These are phyloP conservation scores for Petunia axillaris DNA, from an alignment of 257 asterid species.

Conservation along the genomic window DNA sequence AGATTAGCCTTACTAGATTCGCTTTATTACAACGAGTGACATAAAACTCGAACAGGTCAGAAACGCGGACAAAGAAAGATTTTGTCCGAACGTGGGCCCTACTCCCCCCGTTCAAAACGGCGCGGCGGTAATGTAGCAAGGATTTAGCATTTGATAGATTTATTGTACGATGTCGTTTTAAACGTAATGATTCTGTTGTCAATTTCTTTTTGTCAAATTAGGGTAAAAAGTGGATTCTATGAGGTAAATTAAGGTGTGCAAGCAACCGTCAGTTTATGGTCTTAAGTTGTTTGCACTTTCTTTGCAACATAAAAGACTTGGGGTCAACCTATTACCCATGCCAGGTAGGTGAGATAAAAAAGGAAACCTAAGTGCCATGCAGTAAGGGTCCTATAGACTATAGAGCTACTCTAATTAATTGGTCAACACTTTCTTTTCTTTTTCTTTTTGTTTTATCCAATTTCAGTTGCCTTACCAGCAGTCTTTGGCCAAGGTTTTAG, in stretches of 20 bases:
- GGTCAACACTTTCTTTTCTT: neutral
- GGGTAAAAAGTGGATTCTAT: neutral
- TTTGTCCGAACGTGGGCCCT: constrained; percentile 33
- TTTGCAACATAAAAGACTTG: too few relatives aligned
- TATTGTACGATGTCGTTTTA: neutral
- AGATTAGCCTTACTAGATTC: constrained; percentile 45
- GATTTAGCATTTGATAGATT: neutral
- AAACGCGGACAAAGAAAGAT: constrained; percentile 35
- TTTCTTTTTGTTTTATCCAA: neutral
- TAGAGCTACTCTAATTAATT: neutral
- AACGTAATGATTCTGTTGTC: neutral
- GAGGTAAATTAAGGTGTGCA: neutral
- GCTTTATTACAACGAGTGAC: constrained; percentile 37
- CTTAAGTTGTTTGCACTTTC: too few relatives aligned
- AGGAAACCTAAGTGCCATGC: neutral
- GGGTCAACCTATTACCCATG: too few relatives aligned
- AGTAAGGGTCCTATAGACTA: neutral
- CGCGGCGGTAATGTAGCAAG: constrained; percentile 28
- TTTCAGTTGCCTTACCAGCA: too few relatives aligned
- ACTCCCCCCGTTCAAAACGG: constrained; percentile 31
- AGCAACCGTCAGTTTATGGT: too few relatives aligned
- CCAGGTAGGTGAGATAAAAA: neutral
- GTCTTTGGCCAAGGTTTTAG: too few relatives aligned
- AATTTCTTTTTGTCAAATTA: neutral
- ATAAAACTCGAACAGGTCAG: constrained; percentile 28